Conservation (phyloP, 2,329 filamentous ascomycete species). For the Penicillium sp. region DNA sequence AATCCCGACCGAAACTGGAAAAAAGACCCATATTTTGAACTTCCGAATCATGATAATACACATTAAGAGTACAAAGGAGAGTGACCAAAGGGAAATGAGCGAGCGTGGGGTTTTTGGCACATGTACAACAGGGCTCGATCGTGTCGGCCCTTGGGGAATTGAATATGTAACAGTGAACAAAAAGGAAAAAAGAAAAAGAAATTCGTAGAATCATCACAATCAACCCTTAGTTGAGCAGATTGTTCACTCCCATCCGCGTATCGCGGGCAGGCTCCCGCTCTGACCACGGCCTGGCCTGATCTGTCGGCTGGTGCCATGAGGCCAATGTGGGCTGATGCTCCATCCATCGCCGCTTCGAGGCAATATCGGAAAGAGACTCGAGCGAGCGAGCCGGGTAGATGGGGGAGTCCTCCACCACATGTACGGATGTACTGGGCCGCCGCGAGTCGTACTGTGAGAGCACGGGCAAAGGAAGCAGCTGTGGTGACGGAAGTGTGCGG, state of each 20-base stretch:
- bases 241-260: conserved; percentile 39
- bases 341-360: conserved; percentile 27
- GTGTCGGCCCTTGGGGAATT: not conserved
- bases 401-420: conserved; percentile 24
- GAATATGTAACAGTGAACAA: not conserved
- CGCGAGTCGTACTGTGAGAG: conserved; percentile 36
- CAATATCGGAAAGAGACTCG: conserved; percentile 24
- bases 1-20: conserved; percentile 1
- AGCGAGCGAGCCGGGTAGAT: conserved; percentile 18
- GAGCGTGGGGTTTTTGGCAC: conserved; percentile 16
- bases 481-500: conserved; percentile 40
- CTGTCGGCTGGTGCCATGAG: conserved; percentile 27
- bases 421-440: conserved; percentile 28
- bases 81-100: conserved; percentile 5
- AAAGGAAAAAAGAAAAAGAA: conserved; percentile 7
- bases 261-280: conserved; percentile 28
- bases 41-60: conserved; percentile 23
- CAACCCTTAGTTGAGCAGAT: conserved; percentile 34
- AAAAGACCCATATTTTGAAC: conserved; percentile 13
- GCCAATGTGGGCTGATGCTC: conserved; percentile 25
- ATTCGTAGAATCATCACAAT: conserved; percentile 14
- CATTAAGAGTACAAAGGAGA: conserved; percentile 25
- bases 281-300: conserved; percentile 24
- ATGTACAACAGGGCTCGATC: conserved; percentile 17
- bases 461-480: conserved; percentile 38